These are phyloP conservation scores for Gentiana straminea DNA, from an alignment of 257 asterid genomes.

Conservation along the genomic window DNA sequence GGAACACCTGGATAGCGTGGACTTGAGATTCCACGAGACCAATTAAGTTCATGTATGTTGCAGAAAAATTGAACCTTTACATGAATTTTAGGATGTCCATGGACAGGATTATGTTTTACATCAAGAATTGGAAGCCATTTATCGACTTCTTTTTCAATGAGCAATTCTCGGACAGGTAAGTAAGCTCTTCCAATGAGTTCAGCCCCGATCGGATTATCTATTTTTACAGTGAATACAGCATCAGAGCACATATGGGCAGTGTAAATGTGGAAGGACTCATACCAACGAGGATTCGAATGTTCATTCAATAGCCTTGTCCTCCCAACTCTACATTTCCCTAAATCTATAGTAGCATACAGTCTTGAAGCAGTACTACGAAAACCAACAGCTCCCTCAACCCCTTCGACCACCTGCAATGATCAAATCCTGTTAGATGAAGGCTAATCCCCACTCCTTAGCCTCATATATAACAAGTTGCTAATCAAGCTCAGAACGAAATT, in stretches of 20 bases:
- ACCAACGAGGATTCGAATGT: conserved; percentile 26
- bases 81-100: conserved; percentile 25
- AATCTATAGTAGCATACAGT: conserved; percentile 50
- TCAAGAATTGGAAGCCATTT: conserved; percentile 26
- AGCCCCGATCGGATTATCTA: conserved; percentile 25
- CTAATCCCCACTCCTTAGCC: background rate
- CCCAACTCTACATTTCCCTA: conserved; percentile 51
- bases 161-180: conserved; percentile 17
- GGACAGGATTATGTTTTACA: conserved; percentile 16
- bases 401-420: conserved; percentile 27
- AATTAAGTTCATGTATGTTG: conserved; percentile 16
- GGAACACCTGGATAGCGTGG: conserved; percentile 34
- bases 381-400: conserved; percentile 43
- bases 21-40: conserved; percentile 21
- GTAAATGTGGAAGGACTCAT: conserved; percentile 32
- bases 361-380: conserved; percentile 26
- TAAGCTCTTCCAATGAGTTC: conserved; percentile 34
- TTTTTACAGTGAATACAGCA: conserved; percentile 26
- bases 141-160: conserved; percentile 17
- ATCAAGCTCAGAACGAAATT: too few species aligned
- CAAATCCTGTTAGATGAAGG: background rate
- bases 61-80: conserved; percentile 23
- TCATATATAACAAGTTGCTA: too few species aligned
- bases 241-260: conserved; percentile 28
- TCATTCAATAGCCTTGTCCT: conserved; percentile 24